These are phyloP conservation scores for Phytopythium delawarense DNA, from an alignment of 352 stramenopile genomes.

Conservation along the genomic window DNA sequence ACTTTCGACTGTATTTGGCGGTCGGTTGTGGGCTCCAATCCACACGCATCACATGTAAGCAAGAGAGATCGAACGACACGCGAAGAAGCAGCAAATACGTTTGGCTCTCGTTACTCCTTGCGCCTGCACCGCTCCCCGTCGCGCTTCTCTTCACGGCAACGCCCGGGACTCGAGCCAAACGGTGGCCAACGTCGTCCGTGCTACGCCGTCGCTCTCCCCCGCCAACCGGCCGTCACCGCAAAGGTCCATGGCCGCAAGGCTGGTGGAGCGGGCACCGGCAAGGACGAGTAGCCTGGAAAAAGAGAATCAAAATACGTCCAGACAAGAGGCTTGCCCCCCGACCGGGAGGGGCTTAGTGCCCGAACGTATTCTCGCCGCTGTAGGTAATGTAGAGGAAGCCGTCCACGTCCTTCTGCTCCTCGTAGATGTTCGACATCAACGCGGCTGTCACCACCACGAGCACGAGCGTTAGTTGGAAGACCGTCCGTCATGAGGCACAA, in stretches of 20 bases:
- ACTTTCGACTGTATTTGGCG: slow-evolving; percentile 1
- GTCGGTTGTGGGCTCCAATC: not conserved
- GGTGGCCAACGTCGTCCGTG: not conserved
- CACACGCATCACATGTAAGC: not conserved
- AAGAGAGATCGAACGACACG: not conserved
- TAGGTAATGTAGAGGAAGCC: slow-evolving; percentile 99
- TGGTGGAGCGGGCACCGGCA: not conserved
- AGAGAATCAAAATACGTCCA: slow-evolving; percentile 32
- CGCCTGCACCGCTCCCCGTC: not conserved
- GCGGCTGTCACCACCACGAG: slow-evolving; percentile 46
- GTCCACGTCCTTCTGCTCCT: slow-evolving; percentile 98
- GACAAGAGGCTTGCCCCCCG: slow-evolving; percentile 3
- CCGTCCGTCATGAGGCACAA: too few relatives aligned
- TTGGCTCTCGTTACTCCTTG: slow-evolving; percentile 2
- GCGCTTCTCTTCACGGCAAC: not conserved
- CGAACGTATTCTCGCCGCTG: slow-evolving; percentile 99
- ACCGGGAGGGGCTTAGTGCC: slow-evolving; percentile 42
- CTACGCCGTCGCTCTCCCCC: not conserved
- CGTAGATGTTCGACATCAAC: slow-evolving; percentile 99
- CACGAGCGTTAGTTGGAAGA: not conserved
- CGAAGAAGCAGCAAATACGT: slow-evolving; percentile 18
- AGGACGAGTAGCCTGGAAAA: slow-evolving; percentile 2
- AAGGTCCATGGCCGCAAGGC: not conserved
- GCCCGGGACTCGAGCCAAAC: not conserved
- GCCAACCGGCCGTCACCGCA: not conserved